Base-by-base conservation (phyloP, 345 rosid species). In the Microcos paniculata region DNA sequence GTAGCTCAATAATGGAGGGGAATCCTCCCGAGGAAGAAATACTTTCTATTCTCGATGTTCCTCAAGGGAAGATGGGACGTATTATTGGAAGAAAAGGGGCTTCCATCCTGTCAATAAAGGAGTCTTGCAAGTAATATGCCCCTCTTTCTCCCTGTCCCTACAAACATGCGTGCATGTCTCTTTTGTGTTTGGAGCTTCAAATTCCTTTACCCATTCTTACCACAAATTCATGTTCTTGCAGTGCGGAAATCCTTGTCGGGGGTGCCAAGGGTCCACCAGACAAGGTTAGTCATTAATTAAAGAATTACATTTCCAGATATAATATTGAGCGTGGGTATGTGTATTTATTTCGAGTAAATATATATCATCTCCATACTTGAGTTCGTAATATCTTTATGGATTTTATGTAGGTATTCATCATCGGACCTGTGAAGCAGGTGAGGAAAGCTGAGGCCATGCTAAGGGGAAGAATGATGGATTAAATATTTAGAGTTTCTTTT, bases 391-490 rank as follows among this genome's bases (percentile, higher is more conserved):
- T 7, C 30, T 51, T 48, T 8, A 0, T 1, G 26, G 30, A 35
- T 38, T 43, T 67, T 79, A 35, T 77, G 85, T 73, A 91, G 99
- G 88, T 89, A 35, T 95, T 93, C 84, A 81, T 95, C 65, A 90
- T 93, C 30, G 99, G 99, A 72, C 89, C 96, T 0, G 88, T 87
- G 83, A 88, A 79, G 83, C 89, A 91, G 80, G 99, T 93, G 87
- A 92, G 96, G 74, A 95, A 95, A 82, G 96, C 98, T 35, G 97
- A 90, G 79, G 99, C 99, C 80, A 87, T 93, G 75, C 77, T 95
- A 78, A 89, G 97, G 83, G 99, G 99, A 77, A 91, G 87, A 82
- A 87, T 91, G 98, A 63, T 90, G 86, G 91, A 91, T 49, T 26
- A 79, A n/a, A 21, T 78, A 51, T 14, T 77, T n/a, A 67, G 68